A percentile compares a stretch with the other conserved stretches of the same genome.
These are phyloP conservation scores for thale cress (Arabidopsis thaliana) DNA, from an alignment of 345 rosid genomes.

Conservation along the genomic window TAIR10.1 NC_003070.9:6247501-6248000, in stretches of 20 bases:
- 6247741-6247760: conserved; percentile 2
- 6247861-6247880: conserved; percentile 12
- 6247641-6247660: conserved; percentile 32
- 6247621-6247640: conserved; percentile 45
- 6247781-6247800: conserved; percentile 31
- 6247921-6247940: conserved; percentile 15
- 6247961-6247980: neutral
- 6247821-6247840: conserved; percentile 1
- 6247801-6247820: neutral
- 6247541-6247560: conserved; percentile 94
- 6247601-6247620: conserved; percentile 20
- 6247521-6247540: conserved; percentile 68
- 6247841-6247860: conserved; percentile 14
- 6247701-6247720: conserved; percentile 35
- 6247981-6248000: no score
- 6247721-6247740: conserved; percentile 39
- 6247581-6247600: conserved; percentile 45
- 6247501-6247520: conserved; percentile 45
- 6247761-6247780: neutral
- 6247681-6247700: conserved; percentile 26
- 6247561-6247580: conserved; percentile 79
- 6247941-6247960: neutral
- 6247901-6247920: conserved; percentile 5
- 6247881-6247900: conserved; percentile 12
- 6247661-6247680: conserved; percentile 33